These are phyloP conservation scores for Aspergillus piperis DNA, from an alignment of 2,329 filamentous ascomycete genomes.

Conservation along the genomic window DNA sequence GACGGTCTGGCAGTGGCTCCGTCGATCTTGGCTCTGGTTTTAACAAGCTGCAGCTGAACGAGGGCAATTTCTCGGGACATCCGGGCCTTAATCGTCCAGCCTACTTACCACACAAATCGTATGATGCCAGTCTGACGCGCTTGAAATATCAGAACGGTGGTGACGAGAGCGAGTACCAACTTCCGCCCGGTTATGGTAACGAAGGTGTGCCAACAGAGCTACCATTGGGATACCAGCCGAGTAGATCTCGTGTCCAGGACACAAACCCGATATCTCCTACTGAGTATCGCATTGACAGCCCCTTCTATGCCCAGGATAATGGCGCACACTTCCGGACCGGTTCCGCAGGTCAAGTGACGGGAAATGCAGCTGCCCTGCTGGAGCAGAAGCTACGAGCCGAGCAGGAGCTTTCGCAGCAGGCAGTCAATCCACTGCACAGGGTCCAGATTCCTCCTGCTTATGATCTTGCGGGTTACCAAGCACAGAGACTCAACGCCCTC, in stretches of 20 bases:
- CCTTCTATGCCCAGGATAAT: conserved; percentile 50
- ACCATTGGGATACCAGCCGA: conserved; percentile 39
- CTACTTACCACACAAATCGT: conserved; percentile 38
- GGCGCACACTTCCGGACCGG: conserved; percentile 49
- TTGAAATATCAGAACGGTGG: conserved; percentile 42
- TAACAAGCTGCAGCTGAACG: conserved; percentile 39
- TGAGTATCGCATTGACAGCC: conserved; percentile 48
- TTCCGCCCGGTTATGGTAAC: conserved; percentile 25
- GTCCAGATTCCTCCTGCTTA: conserved; percentile 35
- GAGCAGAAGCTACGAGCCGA: conserved; percentile 53
- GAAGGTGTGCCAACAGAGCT: conserved; percentile 34
- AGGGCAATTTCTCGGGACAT: conserved; percentile 38
- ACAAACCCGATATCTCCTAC: conserved; percentile 49
- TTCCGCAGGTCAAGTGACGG: conserved; percentile 44
- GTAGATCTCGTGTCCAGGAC: conserved; percentile 44
- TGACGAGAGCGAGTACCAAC: conserved; percentile 34
- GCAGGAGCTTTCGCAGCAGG: conserved; percentile 35
- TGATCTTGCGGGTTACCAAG: conserved; percentile 36
- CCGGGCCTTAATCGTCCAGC: conserved; percentile 28
- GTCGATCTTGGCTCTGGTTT: conserved; percentile 36
- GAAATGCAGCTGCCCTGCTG: conserved; percentile 48
- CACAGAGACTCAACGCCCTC: conserved; percentile 36
- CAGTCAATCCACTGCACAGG: conserved; percentile 31
- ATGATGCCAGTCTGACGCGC: conserved; percentile 50
- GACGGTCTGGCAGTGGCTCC: conserved; percentile 30